Base-by-base conservation (phyloP, 805 yeast species). In the Starmerella ratchasimensis region DNA sequence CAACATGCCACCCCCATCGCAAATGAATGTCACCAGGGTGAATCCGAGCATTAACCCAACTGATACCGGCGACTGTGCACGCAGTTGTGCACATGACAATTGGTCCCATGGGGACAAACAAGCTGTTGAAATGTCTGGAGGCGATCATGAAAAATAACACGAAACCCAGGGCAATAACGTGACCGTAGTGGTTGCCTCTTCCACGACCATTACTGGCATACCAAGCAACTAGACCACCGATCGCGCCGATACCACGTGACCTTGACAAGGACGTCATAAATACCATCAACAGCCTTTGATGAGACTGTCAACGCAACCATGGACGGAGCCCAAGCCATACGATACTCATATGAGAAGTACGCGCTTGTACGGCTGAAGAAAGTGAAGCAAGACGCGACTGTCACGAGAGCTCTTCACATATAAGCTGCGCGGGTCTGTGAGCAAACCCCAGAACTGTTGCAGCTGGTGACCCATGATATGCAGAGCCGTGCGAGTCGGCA, bases 191-290 rank as follows among this genome's bases (percentile, higher is more conserved):
- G 31, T 55, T 57, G 1, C 61, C 61, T 4, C 33, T 18, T 9
- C 59, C 60, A 23, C 39, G 41, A 4, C 59, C 59, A 2, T 51
- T 25, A 2, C 54, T 47, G 19, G 54, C 51, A 36, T 57, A 57
- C 61, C 61, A 58, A 3, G 43, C 46, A 3, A 52, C 48, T 47
- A 57, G 41, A 1, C 55, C 60, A 11, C 47, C 20, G 2, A 53
- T 31, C 22, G 54, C 43, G 5, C 59, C 59, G 17, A 49, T 6
- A 16, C 54, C 42, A 48, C 15, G 39, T 16, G 3, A 54, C 28
- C 16, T 52, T 46, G 16, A 42, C 18, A 1, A 48, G 20, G 24
- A 53, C 43, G 1, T 51, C 50, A 27, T 53, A 54, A 4, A 52
- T 34, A 10, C 53, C 51, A 37, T 57, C 61, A n/a, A 55, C 58